Percentiles rank a stretch among this genome's conserved stretches.
Conservation (phyloP, 495 filamentous ascomycete species). For the Xylona heveae region DNA sequence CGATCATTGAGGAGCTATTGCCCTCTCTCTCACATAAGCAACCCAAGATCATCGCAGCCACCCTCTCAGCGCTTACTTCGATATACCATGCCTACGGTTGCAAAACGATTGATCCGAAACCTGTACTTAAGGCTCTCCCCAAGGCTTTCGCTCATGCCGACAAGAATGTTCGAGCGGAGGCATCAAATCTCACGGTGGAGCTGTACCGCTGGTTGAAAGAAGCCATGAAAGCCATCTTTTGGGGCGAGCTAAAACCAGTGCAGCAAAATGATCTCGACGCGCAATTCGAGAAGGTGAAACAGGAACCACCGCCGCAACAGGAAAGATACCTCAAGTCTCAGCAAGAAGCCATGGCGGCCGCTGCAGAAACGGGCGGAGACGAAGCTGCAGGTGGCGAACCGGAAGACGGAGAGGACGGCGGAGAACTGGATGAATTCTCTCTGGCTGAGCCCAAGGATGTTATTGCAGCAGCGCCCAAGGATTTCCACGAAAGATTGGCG, state of each 20-base stretch:
- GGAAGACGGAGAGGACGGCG: constrained; percentile 46
- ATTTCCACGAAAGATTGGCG: constrained; percentile 59
- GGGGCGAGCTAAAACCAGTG: constrained; percentile 84
- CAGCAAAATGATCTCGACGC: constrained; percentile 91
- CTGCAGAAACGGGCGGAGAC: constrained; percentile 33
- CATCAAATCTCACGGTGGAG: constrained; percentile 78
- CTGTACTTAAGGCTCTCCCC: constrained; percentile 72
- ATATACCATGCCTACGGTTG: constrained; percentile 89
- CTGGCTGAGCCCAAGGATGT: constrained; percentile 82
- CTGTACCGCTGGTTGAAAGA: constrained; percentile 95
- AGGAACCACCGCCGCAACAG: constrained; percentile 73
- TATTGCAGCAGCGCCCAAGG: constrained; percentile 56
- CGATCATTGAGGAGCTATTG: constrained; percentile 76
- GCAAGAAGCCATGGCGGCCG: constrained; percentile 56
- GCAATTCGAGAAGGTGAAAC: constrained; percentile 78
- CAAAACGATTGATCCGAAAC: constrained; percentile 91
- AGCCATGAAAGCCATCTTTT: constrained; percentile 96
- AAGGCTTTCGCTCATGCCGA: constrained; percentile 92
- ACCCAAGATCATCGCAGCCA: constrained; percentile 80
- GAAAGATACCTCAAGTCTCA: constrained; percentile 77
- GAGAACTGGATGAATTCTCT: constrained; percentile 64
- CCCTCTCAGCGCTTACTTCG: constrained; percentile 52
- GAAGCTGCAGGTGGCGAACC: constrained; percentile 23
- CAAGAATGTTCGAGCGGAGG: constrained; percentile 94
- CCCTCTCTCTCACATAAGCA: constrained; percentile 77